phyloP scores from a whole-genome alignment of 2,329 filamentous ascomycete genomes.

The Calonectria pteridis region DNA sequence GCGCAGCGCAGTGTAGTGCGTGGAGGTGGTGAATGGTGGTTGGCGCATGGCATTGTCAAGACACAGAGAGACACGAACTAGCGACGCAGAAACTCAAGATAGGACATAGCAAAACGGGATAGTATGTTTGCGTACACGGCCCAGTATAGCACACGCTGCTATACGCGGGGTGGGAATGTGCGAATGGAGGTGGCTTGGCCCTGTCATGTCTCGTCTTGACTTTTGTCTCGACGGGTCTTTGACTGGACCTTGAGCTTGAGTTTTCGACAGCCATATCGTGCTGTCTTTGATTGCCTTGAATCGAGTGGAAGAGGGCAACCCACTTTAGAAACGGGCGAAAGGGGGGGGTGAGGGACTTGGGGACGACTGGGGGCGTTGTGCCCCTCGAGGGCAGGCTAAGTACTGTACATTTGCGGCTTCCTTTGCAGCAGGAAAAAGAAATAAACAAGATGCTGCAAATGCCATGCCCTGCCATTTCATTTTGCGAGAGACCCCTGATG shows the following conservation, averaged over 20 bases:
- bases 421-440: not conserved
- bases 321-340: slow-evolving; percentile 4
- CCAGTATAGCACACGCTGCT: not conserved
- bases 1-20: not conserved
- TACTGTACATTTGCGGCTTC: slow-evolving; percentile 17
- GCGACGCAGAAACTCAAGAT: slow-evolving; percentile 10
- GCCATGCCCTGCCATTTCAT: slow-evolving; percentile 2
- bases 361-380: slow-evolving; percentile 11
- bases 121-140: not conserved
- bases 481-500: slow-evolving; percentile 22
- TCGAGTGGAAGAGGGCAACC: slow-evolving; percentile 7
- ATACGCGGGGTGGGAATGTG: slow-evolving; percentile 13
- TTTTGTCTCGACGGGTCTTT: not conserved
- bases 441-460: not conserved
- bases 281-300: slow-evolving; percentile 19
- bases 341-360: not conserved
- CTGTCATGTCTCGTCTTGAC: slow-evolving; percentile 16
- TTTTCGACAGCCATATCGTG: slow-evolving; percentile 11
- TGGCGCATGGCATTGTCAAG: not conserved
- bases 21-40: not conserved
- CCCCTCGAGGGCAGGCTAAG: not conserved
- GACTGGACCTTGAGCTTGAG: slow-evolving; percentile 16
- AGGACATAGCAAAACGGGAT: not conserved
- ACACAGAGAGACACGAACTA: not conserved
- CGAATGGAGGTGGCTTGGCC: slow-evolving; percentile 18